Base-by-base conservation (phyloP, 2,329 filamentous ascomycete genomes). In the Trichothecium sympodiale region DNA sequence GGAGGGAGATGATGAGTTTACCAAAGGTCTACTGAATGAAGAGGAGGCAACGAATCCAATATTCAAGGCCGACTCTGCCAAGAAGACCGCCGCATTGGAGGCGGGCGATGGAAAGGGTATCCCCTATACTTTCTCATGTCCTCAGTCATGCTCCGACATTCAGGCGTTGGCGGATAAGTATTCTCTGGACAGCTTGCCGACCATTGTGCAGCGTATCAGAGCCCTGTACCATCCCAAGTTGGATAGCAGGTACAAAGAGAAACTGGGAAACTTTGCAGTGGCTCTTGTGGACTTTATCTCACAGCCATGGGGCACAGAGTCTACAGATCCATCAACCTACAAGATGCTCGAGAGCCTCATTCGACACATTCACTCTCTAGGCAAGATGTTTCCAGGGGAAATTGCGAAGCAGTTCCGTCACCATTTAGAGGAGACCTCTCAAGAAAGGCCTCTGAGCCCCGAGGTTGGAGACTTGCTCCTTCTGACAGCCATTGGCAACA, bases 201-300 rank as follows among this genome's bases (percentile, higher is more conserved):
- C 74, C 0, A 80, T 93, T 29, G 69, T 98, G 17, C 88, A 94
- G 56, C 77, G 89, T 41, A 91, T 98, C 48, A 78, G 91, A 58
- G 83, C 88, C 10, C 64, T 94, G n/a, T 83, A 96, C 54, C 87
- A 96, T 52, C 83, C 89, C 7, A 88, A 89, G 46, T 71, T 98
- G 23, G 77, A 82, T 42, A 75, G 74, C 44, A 77, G 81, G 40
- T 95, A 98, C 62, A 95, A 94, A 61, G 71, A 75, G 43, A 87
- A 84, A 51, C 74, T 96, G 12, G 56, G 74, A 40, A 67, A 73
- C 34, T 87, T 89, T 51, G 68, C 80, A 4, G 62, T 64, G 25
- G 67, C 71, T 5, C 65, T 89, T 9, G 71, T 88, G 17, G 75
- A 82, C 41, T 74, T 74, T 46, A 53, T 80, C 29, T 62, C 62